phyloP scores from a whole-genome alignment of 225 moss, liverwort and hornwort genomes.

The Pleurozium schreberi region DNA sequence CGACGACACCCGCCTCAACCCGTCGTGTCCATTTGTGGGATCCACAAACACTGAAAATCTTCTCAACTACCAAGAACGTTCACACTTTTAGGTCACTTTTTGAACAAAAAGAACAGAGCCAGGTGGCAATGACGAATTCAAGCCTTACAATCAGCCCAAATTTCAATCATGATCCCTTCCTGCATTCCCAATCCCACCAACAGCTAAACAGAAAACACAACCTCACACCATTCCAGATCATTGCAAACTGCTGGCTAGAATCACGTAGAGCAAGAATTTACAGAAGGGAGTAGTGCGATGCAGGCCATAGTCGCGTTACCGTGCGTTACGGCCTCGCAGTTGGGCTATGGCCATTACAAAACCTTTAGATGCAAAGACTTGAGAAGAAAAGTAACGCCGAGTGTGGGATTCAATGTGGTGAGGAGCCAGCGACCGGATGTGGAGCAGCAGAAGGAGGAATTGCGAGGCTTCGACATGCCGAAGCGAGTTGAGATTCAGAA shows the following conservation, averaged over 20 bases:
- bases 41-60: background rate
- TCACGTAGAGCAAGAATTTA: background rate
- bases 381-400: background rate
- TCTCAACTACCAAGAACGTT: background rate
- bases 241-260: background rate
- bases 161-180: background rate
- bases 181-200: background rate
- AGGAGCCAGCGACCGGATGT: slow-evolving; percentile 26
- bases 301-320: slow-evolving; percentile 17
- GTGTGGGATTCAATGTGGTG: background rate
- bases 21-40: background rate
- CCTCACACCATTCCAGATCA: background rate
- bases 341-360: background rate
- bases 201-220: background rate
- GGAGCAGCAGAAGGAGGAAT: slow-evolving; percentile 12
- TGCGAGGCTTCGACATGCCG: slow-evolving; percentile 18
- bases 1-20: background rate
- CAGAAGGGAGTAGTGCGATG: background rate
- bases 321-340: background rate
- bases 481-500: background rate
- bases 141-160: background rate
- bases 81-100: background rate
- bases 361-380: background rate
- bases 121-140: background rate
- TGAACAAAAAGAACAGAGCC: background rate